phyloP scores from a whole-genome alignment of 2,329 filamentous ascomycete species.

The Teratosphaeria gauchensis region DNA sequence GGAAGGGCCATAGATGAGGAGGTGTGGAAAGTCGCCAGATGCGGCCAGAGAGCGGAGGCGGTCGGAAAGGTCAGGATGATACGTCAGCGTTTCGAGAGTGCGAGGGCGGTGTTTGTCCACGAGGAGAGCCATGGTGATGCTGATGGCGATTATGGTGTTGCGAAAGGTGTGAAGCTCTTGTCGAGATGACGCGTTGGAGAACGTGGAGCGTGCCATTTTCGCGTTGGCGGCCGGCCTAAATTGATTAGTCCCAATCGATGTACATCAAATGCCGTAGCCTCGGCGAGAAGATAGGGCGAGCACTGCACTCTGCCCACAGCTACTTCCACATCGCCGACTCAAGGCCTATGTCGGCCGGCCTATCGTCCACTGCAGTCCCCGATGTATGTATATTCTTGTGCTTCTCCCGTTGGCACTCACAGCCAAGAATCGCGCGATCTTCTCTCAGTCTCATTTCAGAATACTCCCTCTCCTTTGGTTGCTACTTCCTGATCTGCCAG shows the following conservation, averaged over 20 bases:
- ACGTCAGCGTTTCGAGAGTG: slow-evolving; percentile 68
- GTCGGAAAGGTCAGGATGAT: slow-evolving; percentile 80
- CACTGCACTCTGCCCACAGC: background rate
- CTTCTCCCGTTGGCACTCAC: no score
- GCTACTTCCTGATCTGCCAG: no score
- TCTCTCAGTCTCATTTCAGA: background rate
- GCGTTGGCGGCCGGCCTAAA: background rate
- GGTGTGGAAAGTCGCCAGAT: slow-evolving; percentile 94
- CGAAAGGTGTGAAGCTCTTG: background rate
- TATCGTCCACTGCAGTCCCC: background rate
- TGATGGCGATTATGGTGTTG: background rate
- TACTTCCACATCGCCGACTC: background rate
- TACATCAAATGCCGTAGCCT: background rate
- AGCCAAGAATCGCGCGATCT: background rate
- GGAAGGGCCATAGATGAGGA: slow-evolving; percentile 92
- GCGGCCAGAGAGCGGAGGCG: slow-evolving; percentile 80
- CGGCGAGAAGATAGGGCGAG: background rate
- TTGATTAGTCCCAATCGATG: background rate
- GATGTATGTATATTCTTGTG: background rate
- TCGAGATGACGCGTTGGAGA: background rate
- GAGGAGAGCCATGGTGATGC: slow-evolving; percentile 48
- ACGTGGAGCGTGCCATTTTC: background rate
- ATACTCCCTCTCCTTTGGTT: background rate
- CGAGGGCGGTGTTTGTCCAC: slow-evolving; percentile 61
- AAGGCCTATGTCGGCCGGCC: background rate